Percentiles rank a stretch among this genome's conserved stretches.
Conservation (phyloP, 108 stramenopile genomes). For the Cylindrotheca closterium region DNA sequence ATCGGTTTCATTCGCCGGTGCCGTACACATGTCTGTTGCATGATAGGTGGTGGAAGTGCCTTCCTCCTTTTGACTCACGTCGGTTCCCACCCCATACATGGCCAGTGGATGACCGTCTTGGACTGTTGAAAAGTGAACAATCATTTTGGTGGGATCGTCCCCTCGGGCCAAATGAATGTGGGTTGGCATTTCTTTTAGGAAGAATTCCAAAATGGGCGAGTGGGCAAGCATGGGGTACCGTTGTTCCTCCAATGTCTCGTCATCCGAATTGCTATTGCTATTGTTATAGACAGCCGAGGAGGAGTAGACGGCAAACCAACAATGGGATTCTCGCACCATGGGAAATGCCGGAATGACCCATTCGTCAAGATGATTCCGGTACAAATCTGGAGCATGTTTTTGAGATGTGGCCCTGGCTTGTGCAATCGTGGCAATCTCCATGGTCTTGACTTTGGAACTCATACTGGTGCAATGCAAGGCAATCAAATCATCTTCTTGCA, state of each 20-base stretch:
- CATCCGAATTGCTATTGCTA: too few relatives aligned
- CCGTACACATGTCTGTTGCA: conserved; percentile 64
- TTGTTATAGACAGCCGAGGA: too few relatives aligned
- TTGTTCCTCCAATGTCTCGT: too few relatives aligned
- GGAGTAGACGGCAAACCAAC: conserved; percentile 44
- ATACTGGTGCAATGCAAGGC: conserved; percentile 23
- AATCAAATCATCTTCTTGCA: conserved; percentile 33
- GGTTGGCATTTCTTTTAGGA: conserved; percentile 26
- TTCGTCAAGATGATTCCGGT: neutral
- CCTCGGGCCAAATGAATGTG: conserved; percentile 53
- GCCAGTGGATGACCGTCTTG: conserved; percentile 1
- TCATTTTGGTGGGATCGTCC: conserved; percentile 28
- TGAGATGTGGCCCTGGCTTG: conserved; percentile 42
- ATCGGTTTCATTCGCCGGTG: conserved; percentile 53
- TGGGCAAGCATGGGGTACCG: neutral
- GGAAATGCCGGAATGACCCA: conserved; percentile 65
- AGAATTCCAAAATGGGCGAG: conserved; percentile 7
- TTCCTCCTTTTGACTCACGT: conserved; percentile 4
- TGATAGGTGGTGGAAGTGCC: conserved; percentile 53
- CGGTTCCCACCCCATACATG: conserved; percentile 4
- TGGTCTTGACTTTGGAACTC: conserved; percentile 10
- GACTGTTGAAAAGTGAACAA: conserved; percentile 59
- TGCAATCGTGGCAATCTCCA: conserved; percentile 52
- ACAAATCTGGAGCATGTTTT: neutral
- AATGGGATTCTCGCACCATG: conserved; percentile 31